Evolutionary conservation across 257 asterid genomes (phyloP).

Genomic region (Eustoma russellianum): DNA sequence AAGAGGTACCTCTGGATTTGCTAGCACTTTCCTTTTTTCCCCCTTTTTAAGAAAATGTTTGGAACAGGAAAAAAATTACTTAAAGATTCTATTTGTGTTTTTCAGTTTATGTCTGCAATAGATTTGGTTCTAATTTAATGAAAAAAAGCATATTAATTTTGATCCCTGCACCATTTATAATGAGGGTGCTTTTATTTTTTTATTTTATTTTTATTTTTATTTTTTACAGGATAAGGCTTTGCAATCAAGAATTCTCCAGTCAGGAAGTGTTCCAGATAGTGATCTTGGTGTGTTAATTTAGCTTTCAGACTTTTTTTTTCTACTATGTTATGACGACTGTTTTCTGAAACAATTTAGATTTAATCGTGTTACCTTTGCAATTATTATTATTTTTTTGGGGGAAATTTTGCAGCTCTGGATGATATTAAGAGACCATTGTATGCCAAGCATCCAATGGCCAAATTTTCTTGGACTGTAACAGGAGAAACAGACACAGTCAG

Average conservation of each 20-base stretch:
- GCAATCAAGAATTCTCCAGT: slow-evolving; percentile 77
- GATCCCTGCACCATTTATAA: not conserved
- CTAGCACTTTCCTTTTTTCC: slow-evolving; percentile 6
- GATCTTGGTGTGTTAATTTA: slow-evolving; percentile 52
- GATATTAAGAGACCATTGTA: slow-evolving; percentile 77
- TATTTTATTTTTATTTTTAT: too few species aligned
- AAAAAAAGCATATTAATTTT: slow-evolving; percentile 10
- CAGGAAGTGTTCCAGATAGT: slow-evolving; percentile 67
- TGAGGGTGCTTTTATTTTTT: slow-evolving; percentile 1
- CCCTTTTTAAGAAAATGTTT: not conserved
- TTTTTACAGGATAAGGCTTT: slow-evolving; percentile 63
- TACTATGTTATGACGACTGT: not conserved
- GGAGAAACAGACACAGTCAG: slow-evolving; percentile 91
- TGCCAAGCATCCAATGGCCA: slow-evolving; percentile 94
- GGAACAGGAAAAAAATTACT: too few species aligned
- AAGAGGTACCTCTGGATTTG: slow-evolving; percentile 48
- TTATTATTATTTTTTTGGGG: slow-evolving; percentile 15
- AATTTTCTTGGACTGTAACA: slow-evolving; percentile 87
- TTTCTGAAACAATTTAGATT: slow-evolving; percentile 4
- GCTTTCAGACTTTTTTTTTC: slow-evolving; percentile 5
- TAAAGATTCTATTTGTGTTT: not conserved
- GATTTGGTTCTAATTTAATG: not conserved
- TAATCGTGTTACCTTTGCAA: not conserved
- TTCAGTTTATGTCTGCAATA: not conserved
- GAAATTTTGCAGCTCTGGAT: slow-evolving; percentile 57